Evolutionary conservation across 306 rosid species (phyloP).

Genomic region (Vigna reflexopilosa): DNA sequence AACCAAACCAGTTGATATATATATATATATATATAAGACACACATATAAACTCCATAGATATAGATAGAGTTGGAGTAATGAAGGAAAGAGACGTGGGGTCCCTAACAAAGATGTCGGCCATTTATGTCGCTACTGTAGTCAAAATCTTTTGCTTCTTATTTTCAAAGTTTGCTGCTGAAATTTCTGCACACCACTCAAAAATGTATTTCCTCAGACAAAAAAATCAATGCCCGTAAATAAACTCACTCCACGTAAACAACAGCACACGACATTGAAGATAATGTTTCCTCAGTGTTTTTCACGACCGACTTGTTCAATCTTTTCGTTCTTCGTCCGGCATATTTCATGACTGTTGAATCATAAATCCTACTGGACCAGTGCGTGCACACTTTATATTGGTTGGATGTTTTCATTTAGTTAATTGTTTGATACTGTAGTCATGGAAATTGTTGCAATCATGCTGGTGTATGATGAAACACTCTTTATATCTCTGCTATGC

Average conservation of each 20-base stretch:
- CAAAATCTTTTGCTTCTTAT: slow-evolving; percentile 39
- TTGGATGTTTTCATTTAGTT: neutral
- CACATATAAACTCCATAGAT: neutral
- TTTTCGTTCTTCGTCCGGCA: neutral
- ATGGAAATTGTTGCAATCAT: neutral
- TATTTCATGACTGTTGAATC: neutral
- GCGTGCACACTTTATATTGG: neutral
- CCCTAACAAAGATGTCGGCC: slow-evolving; percentile 61
- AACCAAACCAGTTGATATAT: no score
- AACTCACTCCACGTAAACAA: neutral
- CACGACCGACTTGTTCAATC: neutral
- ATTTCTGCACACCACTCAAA: neutral
- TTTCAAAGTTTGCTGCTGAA: slow-evolving; percentile 49
- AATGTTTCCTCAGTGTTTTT: no score
- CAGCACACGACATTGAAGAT: neutral
- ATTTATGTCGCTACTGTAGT: slow-evolving; percentile 48
- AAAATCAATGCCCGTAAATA: neutral
- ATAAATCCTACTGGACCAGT: neutral
- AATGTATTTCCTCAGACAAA: slow-evolving; percentile 3
- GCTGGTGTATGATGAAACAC: neutral
- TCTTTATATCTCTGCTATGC: no score
- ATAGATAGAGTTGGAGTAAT: neutral
- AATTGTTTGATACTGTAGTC: neutral
- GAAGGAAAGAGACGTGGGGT: slow-evolving; percentile 33
- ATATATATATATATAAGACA: no score